phyloP scores from a whole-genome alignment of 2,329 filamentous ascomycete species.

The Trichophyton equinum region DNA sequence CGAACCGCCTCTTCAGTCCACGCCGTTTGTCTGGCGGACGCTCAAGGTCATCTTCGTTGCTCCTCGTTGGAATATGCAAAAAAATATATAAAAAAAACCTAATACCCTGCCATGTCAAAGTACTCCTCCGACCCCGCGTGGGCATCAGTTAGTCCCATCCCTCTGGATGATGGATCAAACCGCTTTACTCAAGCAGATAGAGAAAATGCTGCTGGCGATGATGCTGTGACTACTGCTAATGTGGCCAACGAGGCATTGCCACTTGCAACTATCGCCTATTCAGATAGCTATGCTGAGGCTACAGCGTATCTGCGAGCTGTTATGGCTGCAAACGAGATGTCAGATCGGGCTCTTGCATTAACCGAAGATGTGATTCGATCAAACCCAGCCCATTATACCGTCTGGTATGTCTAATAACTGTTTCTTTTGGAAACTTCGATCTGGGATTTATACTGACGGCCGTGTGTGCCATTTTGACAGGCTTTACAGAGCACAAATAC shows the following conservation, averaged over 20 bases:
- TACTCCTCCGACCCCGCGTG: constrained; percentile 58
- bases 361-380: constrained; percentile 83
- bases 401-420: constrained; percentile 49
- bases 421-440: neutral
- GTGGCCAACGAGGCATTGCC: constrained; percentile 38
- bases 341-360: constrained; percentile 61
- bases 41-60: too few relatives aligned
- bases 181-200: constrained; percentile 4
- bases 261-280: constrained; percentile 85
- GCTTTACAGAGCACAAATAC: constrained; percentile 74
- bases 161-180: constrained; percentile 58
- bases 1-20: neutral
- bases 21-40: too few relatives aligned
- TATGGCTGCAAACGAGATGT: constrained; percentile 80
- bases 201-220: neutral
- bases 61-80: neutral
- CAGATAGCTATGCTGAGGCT: constrained; percentile 77
- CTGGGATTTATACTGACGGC: neutral
- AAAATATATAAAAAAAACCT: too few relatives aligned
- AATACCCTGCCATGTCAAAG: constrained; percentile 12
- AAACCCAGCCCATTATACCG: constrained; percentile 96
- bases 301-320: constrained; percentile 87
- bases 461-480: constrained; percentile 22
- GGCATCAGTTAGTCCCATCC: constrained; percentile 69
- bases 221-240: neutral